Conservation (phyloP, 495 filamentous ascomycete genomes). For the Aspergillus funiculosus region DNA sequence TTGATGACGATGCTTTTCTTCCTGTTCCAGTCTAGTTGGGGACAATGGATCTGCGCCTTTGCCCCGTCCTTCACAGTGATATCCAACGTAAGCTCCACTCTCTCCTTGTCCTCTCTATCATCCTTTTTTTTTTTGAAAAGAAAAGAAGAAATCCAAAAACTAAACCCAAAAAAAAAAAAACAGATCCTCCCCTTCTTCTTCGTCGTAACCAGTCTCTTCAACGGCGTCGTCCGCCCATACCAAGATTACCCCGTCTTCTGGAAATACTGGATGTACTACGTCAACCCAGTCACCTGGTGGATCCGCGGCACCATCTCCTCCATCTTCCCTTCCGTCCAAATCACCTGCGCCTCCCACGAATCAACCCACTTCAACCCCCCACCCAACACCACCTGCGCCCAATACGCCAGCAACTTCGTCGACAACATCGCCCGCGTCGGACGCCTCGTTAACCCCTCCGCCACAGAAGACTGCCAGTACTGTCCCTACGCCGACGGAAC, state of each 20-base stretch:
- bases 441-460: constrained; percentile 54
- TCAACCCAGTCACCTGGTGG: constrained; percentile 67
- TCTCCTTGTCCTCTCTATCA: constrained; percentile 64
- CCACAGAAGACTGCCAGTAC: constrained; percentile 60
- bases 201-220: constrained; percentile 69
- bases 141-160: background rate
- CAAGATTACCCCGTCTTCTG: constrained; percentile 60
- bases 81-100: constrained; percentile 51
- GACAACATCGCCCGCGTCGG: constrained; percentile 40
- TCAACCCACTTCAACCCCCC: constrained; percentile 63
- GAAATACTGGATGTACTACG: constrained; percentile 74
- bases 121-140: too few relatives aligned
- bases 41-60: constrained; percentile 80
- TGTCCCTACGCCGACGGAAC: constrained; percentile 62
- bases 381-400: constrained; percentile 52
- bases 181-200: constrained; percentile 67
- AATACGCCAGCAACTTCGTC: constrained; percentile 56
- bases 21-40: constrained; percentile 71
- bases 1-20: constrained; percentile 79
- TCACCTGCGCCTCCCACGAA: constrained; percentile 55
- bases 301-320: constrained; percentile 66
- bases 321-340: constrained; percentile 47
- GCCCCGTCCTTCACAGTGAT: constrained; percentile 77
- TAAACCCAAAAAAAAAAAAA: constrained; percentile 5
- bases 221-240: constrained; percentile 65